Evolutionary conservation across 148 eudicot species (phyloP), one percentile per base, ranked within the genome.

Genomic region (Chenopodium formosanum): DNA sequence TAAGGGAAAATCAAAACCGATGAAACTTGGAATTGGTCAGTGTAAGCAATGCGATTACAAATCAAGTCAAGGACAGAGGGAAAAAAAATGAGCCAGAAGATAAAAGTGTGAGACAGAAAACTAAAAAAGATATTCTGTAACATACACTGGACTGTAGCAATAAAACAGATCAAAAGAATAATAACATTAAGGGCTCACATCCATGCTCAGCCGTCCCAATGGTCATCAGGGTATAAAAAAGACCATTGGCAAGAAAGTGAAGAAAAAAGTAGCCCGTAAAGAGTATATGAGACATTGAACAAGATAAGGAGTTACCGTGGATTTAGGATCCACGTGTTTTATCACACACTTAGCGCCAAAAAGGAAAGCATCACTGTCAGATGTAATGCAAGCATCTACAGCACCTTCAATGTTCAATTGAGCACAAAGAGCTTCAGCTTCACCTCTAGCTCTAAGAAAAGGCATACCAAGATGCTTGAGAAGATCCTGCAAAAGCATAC

Each of bases 381-480:
- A 82, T 60, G 99, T 96, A 74, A 96, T 89, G 86, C 99, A 96
- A 80, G 97, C 99, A 89, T 94, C 97, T 17, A 96, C 98, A 66
- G 77, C 86, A 47, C 97, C 98, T 85, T 92, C 92, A 37, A 86
- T 80, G 73, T 96, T 96, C 82, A 96, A 83, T 81, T 92, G 92
- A 48, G 97, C 99, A 88, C 98, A 96, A 74, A 96, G 95, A 71
- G 94, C 98, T 86, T 94, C 99, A 25, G 98, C 99, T 82, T 96
- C 99, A 40, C 91, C 98, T 71, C 78, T 86, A 29, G 99, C 95
- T 85, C 84, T 89, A 68, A 94, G 78, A 84, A 96, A 89, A 67
- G 99, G 99, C 91, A 96, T 90, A 60, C 98, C 97, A 79, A 96
- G 88, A 81, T 90, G 95, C 86, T 89, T 83, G 73, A 96, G 93